These are phyloP conservation scores for Hericium erinaceus DNA, from an alignment of 768 basidiomycete genomes.

Conservation along the genomic window DNA sequence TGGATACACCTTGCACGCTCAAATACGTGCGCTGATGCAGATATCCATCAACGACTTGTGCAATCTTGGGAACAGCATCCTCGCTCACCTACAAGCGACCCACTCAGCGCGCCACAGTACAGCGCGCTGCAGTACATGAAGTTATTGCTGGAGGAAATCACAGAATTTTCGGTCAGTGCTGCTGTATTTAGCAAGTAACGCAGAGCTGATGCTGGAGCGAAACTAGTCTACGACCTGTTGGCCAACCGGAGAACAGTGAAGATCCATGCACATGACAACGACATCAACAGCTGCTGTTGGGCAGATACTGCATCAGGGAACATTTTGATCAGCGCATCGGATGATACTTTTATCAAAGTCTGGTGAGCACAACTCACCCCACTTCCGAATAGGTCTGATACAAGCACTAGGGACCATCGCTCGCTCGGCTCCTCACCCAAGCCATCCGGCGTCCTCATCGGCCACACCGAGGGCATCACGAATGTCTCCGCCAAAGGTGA, in stretches of 20 bases:
- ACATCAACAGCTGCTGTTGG: constrained; percentile 95
- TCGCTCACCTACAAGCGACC: too few species aligned
- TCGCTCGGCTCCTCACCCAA: constrained; percentile 43
- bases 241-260: constrained; percentile 71
- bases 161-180: constrained; percentile 55
- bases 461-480: constrained; percentile 94
- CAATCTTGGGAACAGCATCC: too few species aligned
- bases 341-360: constrained; percentile 91
- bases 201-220: too few species aligned
- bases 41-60: too few species aligned
- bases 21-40: too few species aligned
- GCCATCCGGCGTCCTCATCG: constrained; percentile 88
- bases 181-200: background rate
- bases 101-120: too few species aligned
- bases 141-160: constrained; percentile 88
- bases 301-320: constrained; percentile 91
- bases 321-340: constrained; percentile 89
- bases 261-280: constrained; percentile 80
- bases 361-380: constrained; percentile 46
- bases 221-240: constrained; percentile 82
- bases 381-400: too few species aligned
- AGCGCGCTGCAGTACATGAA: too few species aligned
- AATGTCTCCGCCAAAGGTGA: constrained; percentile 95
- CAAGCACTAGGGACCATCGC: constrained; percentile 36
- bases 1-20: too few species aligned